Evolutionary conservation across 306 rosid genomes (phyloP).

Genomic region (Cyamopsis tetragonoloba): DNA sequence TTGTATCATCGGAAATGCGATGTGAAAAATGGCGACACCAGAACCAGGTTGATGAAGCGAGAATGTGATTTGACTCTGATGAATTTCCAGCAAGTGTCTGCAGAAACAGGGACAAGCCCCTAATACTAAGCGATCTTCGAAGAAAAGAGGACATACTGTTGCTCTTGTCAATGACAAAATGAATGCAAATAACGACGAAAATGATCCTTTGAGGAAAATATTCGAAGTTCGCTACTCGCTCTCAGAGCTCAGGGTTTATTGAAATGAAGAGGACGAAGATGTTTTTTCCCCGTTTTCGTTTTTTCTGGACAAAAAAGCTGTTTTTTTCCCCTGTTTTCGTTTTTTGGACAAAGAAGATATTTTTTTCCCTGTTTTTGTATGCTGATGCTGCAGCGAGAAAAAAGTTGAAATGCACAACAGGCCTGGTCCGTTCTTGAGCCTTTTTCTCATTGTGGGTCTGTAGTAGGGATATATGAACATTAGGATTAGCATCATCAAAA

Average conservation of each 20-base stretch:
- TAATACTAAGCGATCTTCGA: conserved; percentile 32
- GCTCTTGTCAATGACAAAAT: background rate
- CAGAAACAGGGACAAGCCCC: conserved; percentile 22
- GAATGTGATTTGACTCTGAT: conserved; percentile 14
- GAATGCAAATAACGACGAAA: background rate
- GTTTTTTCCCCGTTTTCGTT: background rate
- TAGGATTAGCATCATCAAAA: too few relatives aligned
- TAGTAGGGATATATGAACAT: too few relatives aligned
- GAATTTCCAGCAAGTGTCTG: background rate
- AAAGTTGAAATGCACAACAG: too few relatives aligned
- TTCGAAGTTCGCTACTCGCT: background rate
- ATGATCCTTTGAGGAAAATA: background rate
- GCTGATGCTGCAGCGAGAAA: too few relatives aligned
- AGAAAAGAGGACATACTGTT: conserved; percentile 21
- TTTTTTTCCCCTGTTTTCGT: too few relatives aligned
- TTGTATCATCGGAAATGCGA: background rate
- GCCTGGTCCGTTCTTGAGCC: too few relatives aligned
- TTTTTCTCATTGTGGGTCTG: too few relatives aligned
- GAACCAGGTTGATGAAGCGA: conserved; percentile 16
- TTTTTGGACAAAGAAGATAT: too few relatives aligned
- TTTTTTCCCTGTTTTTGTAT: too few relatives aligned
- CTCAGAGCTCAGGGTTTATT: background rate
- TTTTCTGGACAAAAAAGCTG: too few relatives aligned
- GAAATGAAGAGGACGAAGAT: background rate
- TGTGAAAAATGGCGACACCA: conserved; percentile 23